phyloP scores from a whole-genome alignment of 345 rosid genomes.

The Ailanthus altissimus region DNA sequence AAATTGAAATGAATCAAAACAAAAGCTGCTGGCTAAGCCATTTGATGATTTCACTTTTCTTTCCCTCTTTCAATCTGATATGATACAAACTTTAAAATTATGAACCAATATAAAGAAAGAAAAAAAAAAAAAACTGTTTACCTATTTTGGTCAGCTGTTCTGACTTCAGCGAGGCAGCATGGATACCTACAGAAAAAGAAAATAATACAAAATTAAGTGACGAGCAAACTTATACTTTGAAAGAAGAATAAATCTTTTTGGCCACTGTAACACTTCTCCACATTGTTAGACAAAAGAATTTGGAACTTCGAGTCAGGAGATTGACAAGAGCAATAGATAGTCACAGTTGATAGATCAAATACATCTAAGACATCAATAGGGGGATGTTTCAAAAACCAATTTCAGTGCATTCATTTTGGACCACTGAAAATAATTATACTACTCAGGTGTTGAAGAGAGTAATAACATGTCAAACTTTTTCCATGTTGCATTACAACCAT shows the following conservation, averaged over 20 bases:
- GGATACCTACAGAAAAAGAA: slow-evolving; percentile 12
- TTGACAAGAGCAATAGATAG: not conserved
- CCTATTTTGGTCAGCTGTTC: slow-evolving; percentile 17
- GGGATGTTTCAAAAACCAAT: not conserved
- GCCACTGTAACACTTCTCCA: not conserved
- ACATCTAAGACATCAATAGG: not conserved
- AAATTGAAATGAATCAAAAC: no score
- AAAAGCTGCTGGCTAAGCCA: not conserved
- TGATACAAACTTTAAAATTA: not conserved
- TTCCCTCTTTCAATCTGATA: not conserved
- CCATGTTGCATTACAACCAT: no score
- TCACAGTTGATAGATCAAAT: not conserved
- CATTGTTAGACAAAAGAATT: not conserved
- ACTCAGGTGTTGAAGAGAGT: no score
- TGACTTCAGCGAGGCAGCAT: slow-evolving; percentile 11
- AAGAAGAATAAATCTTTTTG: not conserved
- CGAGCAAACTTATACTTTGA: not conserved
- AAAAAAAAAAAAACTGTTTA: slow-evolving; percentile 5
- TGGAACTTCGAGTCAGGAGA: not conserved
- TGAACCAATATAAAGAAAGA: no score
- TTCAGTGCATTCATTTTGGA: not conserved
- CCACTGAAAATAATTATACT: not conserved
- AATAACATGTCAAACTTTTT: no score
- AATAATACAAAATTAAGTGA: not conserved
- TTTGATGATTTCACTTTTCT: not conserved